Evolutionary conservation across 768 basidiomycete species (phyloP), one percentile per base, ranked within the genome.

Genomic region (Leucogyrophana mollusca): DNA sequence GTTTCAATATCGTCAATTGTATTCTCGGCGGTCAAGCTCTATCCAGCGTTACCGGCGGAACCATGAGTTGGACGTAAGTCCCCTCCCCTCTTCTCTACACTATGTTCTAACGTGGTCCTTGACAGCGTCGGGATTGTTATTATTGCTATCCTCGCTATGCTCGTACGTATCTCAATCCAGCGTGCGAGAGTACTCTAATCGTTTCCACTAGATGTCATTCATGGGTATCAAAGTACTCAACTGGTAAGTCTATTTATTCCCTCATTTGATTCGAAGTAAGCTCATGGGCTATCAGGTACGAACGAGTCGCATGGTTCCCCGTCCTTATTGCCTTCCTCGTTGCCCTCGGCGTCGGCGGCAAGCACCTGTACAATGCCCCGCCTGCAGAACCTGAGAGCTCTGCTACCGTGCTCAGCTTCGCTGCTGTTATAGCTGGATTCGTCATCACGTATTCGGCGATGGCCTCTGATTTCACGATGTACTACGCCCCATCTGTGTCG

Each of bases 71-170:
- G 73, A 75, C 66, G 76, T 77, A 55, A 49, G 73, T 60, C 27
- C 27, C 7, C 13, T 4, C 17, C 13, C 17, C 11, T 24, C 34
- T 10, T 21, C 6, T 22, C 11, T 37, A 39, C 10, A 9, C 13
- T 30, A 30, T 30, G 6, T 30, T 30, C 27, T 5, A 34, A 24
- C n/a, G 22, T 9, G 13, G 23, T 22, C 6, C 30, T 40, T 45
- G 9, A 42, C 50, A 87, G 85, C 41, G 82, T 94, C 21, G 91
- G 91, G 2, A 93, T 93, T 45, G 84, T 90, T 24, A 80, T 94
- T 41, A 82, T 92, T 34, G 76, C 79, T 0, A 49, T 85, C 23
- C 69, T 89, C 24, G 83, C 88, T 2, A 76, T 93, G 23, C 50
- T 85, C 18, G 71, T 80, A 58, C 46, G 70, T 72, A 45, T 21